These are phyloP conservation scores for Alternaria conjuncta DNA, from an alignment of 2,329 filamentous ascomycete species.

Conservation along the genomic window DNA sequence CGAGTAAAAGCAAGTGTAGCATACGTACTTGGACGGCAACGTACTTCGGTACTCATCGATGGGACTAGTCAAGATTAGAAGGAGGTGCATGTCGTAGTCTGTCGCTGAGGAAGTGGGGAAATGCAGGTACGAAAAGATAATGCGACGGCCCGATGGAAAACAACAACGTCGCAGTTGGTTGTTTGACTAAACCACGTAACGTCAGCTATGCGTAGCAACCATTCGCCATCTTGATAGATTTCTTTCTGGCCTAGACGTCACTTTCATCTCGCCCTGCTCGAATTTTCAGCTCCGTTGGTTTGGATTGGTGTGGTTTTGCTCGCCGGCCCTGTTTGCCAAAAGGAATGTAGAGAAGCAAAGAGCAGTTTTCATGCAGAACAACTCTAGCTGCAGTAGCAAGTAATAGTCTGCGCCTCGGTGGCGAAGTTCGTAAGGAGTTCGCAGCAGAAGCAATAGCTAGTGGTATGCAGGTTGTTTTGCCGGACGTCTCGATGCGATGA, in stretches of 20 bases:
- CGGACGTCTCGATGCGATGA: not conserved
- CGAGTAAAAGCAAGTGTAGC: not conserved
- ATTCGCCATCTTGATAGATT: not conserved
- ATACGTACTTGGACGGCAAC: not conserved
- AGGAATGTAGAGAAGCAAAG: not conserved
- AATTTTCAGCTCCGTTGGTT: not conserved
- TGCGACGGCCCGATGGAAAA: not conserved
- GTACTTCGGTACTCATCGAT: not conserved
- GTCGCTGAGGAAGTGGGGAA: not conserved
- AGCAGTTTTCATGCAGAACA: not conserved
- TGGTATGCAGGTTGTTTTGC: not conserved
- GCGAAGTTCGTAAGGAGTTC: not conserved
- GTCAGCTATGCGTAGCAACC: not conserved
- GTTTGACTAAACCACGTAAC: not conserved
- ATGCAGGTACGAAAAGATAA: not conserved
- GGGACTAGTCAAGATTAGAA: not conserved
- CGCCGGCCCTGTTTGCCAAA: not conserved
- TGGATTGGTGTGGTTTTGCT: not conserved
- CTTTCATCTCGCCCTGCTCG: not conserved
- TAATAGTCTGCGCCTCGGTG: not conserved
- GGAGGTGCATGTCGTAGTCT: not conserved
- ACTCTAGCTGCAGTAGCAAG: not conserved
- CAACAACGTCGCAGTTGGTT: not conserved
- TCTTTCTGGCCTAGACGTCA: not conserved
- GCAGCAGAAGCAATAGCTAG: not conserved